These are phyloP conservation scores for Cyclotella baltica DNA, from an alignment of 108 stramenopile species.

Conservation along the genomic window DNA sequence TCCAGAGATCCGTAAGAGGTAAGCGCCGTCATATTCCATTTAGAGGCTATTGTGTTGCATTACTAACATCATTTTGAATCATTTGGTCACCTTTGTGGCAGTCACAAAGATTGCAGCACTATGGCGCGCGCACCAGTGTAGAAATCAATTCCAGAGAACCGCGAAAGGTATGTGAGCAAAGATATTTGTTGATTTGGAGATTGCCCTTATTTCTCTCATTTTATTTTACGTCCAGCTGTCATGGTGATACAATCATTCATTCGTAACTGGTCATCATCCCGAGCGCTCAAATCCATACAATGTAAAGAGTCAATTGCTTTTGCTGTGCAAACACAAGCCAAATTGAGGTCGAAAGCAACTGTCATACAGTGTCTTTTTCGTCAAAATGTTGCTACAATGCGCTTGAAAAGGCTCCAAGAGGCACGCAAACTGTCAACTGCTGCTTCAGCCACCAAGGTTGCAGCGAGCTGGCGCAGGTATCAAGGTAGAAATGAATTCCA, in stretches of 20 bases:
- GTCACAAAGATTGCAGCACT: too few species aligned
- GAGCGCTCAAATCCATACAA: background rate
- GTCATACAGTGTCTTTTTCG: background rate
- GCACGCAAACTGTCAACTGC: background rate
- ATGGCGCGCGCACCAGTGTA: too few species aligned
- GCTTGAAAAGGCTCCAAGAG: background rate
- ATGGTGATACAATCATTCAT: background rate
- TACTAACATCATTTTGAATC: too few species aligned
- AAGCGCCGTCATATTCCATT: too few species aligned
- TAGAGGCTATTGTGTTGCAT: too few species aligned
- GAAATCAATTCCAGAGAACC: too few species aligned
- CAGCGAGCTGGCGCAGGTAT: background rate
- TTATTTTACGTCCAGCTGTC: background rate
- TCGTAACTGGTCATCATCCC: background rate
- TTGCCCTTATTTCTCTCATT: too few species aligned
- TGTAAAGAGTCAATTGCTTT: background rate
- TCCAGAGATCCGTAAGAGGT: too few species aligned
- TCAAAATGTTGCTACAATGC: background rate
- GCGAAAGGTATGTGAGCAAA: too few species aligned
- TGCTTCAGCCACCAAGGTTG: background rate
- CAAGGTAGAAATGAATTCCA: background rate
- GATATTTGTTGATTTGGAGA: too few species aligned
- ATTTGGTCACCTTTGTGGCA: too few species aligned
- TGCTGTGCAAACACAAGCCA: background rate
- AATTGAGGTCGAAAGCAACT: background rate